These are phyloP conservation scores for Albizia julibrissin DNA, from an alignment of 306 rosid genomes.

Conservation along the genomic window DNA sequence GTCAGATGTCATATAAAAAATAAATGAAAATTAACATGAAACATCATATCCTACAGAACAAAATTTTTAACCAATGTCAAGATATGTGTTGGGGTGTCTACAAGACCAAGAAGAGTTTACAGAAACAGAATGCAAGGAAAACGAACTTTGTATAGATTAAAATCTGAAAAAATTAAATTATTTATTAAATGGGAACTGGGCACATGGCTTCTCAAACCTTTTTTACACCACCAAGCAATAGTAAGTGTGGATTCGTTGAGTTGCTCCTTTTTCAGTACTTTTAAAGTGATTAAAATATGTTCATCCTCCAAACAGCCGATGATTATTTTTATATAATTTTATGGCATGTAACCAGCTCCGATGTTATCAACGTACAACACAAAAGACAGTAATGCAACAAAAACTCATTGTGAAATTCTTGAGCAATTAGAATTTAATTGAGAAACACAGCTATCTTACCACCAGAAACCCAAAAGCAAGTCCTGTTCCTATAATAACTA, in stretches of 20 bases:
- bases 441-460: conserved; percentile 49
- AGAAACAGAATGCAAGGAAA: neutral
- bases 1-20: neutral
- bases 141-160: neutral
- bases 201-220: conserved; percentile 24
- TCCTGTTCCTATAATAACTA: conserved; percentile 80
- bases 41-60: neutral
- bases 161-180: conserved; percentile 9
- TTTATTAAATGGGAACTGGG: conserved; percentile 9
- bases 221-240: neutral
- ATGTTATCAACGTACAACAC: conserved; percentile 7
- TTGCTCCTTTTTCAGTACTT: neutral
- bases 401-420: conserved; percentile 9
- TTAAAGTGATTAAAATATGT: neutral
- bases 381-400: conserved; percentile 11
- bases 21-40: conserved; percentile 6
- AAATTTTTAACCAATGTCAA: neutral
- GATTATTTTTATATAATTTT: neutral
- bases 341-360: conserved; percentile 5
- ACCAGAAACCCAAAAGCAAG: conserved; percentile 91
- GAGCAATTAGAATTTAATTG: conserved; percentile 9
- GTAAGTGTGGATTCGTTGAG: neutral
- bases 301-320: conserved; percentile 13
- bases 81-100: neutral
- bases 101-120: neutral